These are phyloP conservation scores for Megacollybia platyphylla DNA, from an alignment of 1,284 basidiomycete genomes.

Conservation along the genomic window DNA sequence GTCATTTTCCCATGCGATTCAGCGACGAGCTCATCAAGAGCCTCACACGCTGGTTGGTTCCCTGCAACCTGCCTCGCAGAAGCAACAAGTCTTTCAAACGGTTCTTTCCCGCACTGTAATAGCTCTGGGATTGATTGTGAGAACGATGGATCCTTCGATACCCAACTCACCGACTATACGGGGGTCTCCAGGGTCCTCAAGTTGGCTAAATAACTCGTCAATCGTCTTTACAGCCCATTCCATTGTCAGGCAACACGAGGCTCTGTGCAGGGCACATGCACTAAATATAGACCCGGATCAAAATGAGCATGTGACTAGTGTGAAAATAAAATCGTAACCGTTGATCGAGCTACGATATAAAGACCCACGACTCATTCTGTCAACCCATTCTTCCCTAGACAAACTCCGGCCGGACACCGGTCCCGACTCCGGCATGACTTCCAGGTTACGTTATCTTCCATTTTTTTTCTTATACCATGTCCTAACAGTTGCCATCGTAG, in stretches of 20 bases:
- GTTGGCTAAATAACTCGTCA: no score
- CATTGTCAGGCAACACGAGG: no score
- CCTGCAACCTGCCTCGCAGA: conserved; percentile 12
- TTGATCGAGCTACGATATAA: no score
- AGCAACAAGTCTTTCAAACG: conserved; percentile 12
- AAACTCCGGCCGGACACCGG: no score
- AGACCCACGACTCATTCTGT: no score
- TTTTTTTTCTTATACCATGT: conserved; percentile 8
- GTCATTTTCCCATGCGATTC: conserved; percentile 22
- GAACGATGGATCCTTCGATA: background rate
- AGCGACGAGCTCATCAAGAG: conserved; percentile 19
- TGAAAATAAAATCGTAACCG: background rate
- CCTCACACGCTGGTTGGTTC: conserved; percentile 7
- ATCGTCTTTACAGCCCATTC: no score
- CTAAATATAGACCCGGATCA: no score
- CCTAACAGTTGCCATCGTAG: conserved; percentile 21
- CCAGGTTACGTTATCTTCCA: conserved; percentile 5
- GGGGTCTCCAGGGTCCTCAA: no score
- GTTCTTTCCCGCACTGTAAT: conserved; percentile 10
- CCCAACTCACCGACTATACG: no score
- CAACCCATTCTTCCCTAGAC: no score
- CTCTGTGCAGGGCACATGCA: no score
- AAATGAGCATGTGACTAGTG: background rate
- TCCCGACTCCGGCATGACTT: conserved; percentile 3
- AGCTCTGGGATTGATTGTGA: background rate